Conservation (phyloP, 768 basidiomycete genomes). For the Dendrothele bispora region DNA sequence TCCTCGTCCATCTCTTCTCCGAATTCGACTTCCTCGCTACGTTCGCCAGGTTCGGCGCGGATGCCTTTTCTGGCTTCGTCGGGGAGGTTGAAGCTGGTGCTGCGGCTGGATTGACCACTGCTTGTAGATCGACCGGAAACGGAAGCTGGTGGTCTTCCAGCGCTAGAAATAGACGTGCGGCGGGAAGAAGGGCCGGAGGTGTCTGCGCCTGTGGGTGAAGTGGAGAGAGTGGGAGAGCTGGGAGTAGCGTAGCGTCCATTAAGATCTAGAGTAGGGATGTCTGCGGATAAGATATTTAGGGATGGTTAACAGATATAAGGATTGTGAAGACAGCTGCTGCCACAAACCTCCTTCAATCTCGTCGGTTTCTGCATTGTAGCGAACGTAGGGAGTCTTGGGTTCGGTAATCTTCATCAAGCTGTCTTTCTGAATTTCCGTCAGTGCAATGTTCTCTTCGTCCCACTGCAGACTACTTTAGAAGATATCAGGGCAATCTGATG, state of each 20-base stretch:
- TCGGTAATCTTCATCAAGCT: slow-evolving; percentile 98
- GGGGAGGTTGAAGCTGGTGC: slow-evolving; percentile 82
- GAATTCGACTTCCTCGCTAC: slow-evolving; percentile 69
- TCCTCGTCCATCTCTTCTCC: slow-evolving; percentile 90
- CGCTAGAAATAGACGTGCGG: slow-evolving; percentile 71
- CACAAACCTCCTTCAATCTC: slow-evolving; percentile 71
- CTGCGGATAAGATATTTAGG: slow-evolving; percentile 35
- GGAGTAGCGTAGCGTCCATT: slow-evolving; percentile 39
- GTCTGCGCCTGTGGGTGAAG: slow-evolving; percentile 61
- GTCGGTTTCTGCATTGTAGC: slow-evolving; percentile 88
- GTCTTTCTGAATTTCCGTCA: slow-evolving; percentile 93
- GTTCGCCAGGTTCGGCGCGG: slow-evolving; percentile 48
- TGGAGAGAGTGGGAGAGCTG: slow-evolving; percentile 37
- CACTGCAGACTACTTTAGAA: slow-evolving; percentile 73
- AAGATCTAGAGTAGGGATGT: slow-evolving; percentile 82
- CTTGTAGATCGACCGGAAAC: slow-evolving; percentile 57
- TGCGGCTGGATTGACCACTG: slow-evolving; percentile 69
- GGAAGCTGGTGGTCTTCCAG: slow-evolving; percentile 47
- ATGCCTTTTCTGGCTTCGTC: slow-evolving; percentile 65
- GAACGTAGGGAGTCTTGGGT: slow-evolving; percentile 95
- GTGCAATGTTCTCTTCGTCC: slow-evolving; percentile 92
- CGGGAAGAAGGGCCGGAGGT: slow-evolving; percentile 71
- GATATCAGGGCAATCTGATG: slow-evolving; percentile 9
- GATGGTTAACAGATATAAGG: slow-evolving; percentile 1
- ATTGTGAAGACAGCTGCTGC: not conserved